Evolutionary conservation across 805 yeast species (phyloP).

Genomic region (Saccharomycopsis sp.): DNA sequence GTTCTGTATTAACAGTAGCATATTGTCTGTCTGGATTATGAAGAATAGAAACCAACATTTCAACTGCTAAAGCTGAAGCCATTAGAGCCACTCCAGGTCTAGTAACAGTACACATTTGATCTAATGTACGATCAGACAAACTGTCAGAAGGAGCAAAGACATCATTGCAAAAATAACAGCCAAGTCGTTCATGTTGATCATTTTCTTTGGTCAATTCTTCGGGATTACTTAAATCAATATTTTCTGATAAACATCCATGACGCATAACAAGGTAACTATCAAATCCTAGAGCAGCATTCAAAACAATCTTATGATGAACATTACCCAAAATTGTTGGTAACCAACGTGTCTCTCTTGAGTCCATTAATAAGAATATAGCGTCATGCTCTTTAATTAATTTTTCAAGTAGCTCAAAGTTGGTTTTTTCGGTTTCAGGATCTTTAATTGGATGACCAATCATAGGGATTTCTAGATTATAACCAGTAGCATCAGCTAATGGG

Average conservation of each 20-base stretch:
- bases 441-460: constrained; percentile 91
- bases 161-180: constrained; percentile 95
- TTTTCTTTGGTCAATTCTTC: not conserved
- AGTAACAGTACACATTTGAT: constrained; percentile 98
- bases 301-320: constrained; percentile 57
- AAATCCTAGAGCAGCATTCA: constrained; percentile 92
- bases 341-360: constrained; percentile 95
- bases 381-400: constrained; percentile 59
- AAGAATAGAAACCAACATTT: constrained; percentile 59
- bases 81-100: constrained; percentile 90
- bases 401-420: constrained; percentile 43
- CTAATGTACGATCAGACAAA: constrained; percentile 76
- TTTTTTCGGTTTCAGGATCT: constrained; percentile 37
- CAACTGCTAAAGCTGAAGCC: constrained; percentile 83
- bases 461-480: constrained; percentile 67
- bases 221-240: constrained; percentile 18
- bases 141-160: constrained; percentile 91
- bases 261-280: constrained; percentile 91
- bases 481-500: constrained; percentile 63
- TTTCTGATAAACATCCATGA: constrained; percentile 50
- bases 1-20: constrained; percentile 27
- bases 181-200: constrained; percentile 34
- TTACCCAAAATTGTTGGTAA: constrained; percentile 81
- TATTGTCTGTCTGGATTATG: constrained; percentile 50
- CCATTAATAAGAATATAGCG: constrained; percentile 73